A percentile compares a stretch with the other conserved stretches of the same genome.
Evolutionary conservation across 2,329 filamentous ascomycete genomes (phyloP).

Genomic region (Dryadomyces quercus-mongolicae): DNA sequence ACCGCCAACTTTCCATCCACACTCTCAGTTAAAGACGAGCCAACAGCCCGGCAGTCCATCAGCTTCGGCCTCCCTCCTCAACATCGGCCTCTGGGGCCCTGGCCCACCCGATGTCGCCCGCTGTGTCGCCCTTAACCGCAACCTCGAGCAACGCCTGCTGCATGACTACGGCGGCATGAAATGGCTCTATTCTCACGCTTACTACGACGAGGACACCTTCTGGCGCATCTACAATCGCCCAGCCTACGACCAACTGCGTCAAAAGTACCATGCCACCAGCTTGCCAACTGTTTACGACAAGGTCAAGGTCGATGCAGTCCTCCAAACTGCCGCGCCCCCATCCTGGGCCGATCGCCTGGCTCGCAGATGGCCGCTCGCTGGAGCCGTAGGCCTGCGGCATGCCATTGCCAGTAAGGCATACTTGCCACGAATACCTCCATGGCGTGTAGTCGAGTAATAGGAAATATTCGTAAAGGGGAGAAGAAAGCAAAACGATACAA

Average conservation of each 20-base stretch:
- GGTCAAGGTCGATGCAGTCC: slow-evolving; percentile 28
- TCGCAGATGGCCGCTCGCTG: slow-evolving; percentile 41
- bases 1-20: slow-evolving; percentile 44
- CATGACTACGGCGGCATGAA: slow-evolving; percentile 61
- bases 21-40: slow-evolving; percentile 9
- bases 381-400: slow-evolving; percentile 46
- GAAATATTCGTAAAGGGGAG: no score
- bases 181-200: slow-evolving; percentile 80
- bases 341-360: slow-evolving; percentile 14
- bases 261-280: slow-evolving; percentile 48
- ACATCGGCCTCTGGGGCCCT: slow-evolving; percentile 65
- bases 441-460: slow-evolving; percentile 1
- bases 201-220: slow-evolving; percentile 64
- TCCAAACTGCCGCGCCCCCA: neutral
- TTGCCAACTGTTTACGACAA: slow-evolving; percentile 62
- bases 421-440: slow-evolving; percentile 24
- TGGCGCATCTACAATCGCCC: slow-evolving; percentile 48
- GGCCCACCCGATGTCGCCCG: slow-evolving; percentile 38
- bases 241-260: slow-evolving; percentile 46
- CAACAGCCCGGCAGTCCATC: neutral
- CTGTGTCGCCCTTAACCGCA: slow-evolving; percentile 60
- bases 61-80: slow-evolving; percentile 30
- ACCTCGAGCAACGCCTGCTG: slow-evolving; percentile 56
- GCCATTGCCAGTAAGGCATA: slow-evolving; percentile 47
- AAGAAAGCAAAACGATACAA: no score